These are phyloP conservation scores for Bonia amplexicaulis DNA, from an alignment of 176 grass and related monocot species.

Conservation along the genomic window DNA sequence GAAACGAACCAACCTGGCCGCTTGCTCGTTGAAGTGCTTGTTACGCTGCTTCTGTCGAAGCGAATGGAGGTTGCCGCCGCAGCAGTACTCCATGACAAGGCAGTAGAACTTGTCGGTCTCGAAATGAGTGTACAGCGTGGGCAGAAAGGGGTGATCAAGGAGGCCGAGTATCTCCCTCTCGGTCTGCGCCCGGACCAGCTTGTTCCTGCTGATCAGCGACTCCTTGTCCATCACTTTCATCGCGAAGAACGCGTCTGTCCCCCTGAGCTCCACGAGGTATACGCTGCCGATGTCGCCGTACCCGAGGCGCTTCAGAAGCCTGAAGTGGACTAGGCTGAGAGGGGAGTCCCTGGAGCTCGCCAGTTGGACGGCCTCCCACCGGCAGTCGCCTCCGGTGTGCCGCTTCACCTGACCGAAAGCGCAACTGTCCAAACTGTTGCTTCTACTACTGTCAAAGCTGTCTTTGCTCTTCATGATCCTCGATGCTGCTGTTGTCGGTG, in stretches of 20 bases:
- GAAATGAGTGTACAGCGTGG: conserved; percentile 59
- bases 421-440: conserved; percentile 13
- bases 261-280: conserved; percentile 58
- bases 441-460: neutral
- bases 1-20: conserved; percentile 43
- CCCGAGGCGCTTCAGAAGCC: conserved; percentile 56
- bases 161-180: conserved; percentile 63
- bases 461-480: neutral
- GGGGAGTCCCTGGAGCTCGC: conserved; percentile 33
- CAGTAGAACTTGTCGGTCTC: conserved; percentile 74
- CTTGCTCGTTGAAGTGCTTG: conserved; percentile 50
- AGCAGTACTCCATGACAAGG: conserved; percentile 71
- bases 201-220: conserved; percentile 58
- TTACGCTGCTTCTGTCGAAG: conserved; percentile 57
- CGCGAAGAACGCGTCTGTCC: conserved; percentile 42
- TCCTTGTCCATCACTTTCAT: conserved; percentile 84
- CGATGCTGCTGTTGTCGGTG: neutral
- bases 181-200: conserved; percentile 49
- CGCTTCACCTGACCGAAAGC: conserved; percentile 26
- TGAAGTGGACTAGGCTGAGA: conserved; percentile 54
- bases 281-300: conserved; percentile 64
- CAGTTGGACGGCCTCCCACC: conserved; percentile 53
- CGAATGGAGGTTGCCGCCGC: conserved; percentile 60
- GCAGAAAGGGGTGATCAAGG: conserved; percentile 66
- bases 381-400: conserved; percentile 53